Evolutionary conservation across 192 early-diverging fungal genomes (phyloP), one percentile per base, ranked within the genome.

Genomic region (Coemansia sp.): DNA sequence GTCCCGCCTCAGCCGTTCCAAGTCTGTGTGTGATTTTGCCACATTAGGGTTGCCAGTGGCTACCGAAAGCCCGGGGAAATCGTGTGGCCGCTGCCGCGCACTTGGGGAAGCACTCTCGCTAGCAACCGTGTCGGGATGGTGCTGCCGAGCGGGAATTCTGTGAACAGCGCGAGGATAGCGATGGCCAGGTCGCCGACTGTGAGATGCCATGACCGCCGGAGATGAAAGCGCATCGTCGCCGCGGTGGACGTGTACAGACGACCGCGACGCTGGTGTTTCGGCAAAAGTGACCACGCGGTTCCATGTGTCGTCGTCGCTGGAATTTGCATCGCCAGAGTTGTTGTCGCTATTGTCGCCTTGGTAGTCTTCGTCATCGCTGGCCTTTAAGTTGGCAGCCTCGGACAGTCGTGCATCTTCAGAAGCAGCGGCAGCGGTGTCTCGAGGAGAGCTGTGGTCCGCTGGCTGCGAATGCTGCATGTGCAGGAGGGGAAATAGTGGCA

Each of bases 221-320:
- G 43, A 9, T n/a, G 46, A 24, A 20, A 20, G n/a, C 30, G 62
- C 45, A 18, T 16, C 34, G 15, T 36, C 57, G 15, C 33, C 35
- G 2, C 34, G 30, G 16, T 59, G 35, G 11, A 30, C n/a, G 43
- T 60, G 66, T 41, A 26, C 6, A n/a, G 18, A 60, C 18, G 45
- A 57, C 53, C 48, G 57, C 36, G 45, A 61, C 23, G 53, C 56
- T 10, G 69, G 55, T 15, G 68, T 35, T 12, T 76, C 79, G 38
- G 65, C 69, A 62, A 82, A 82, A 3, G 73, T 82, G 20, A 82
- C 79, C 2, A 82, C 68, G 12, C 67, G 73, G 21, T 68, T 69
- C 73, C 61, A 60, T 21, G 26, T 61, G 43, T 82, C 65, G 7
- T 64, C 56, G 30, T 71, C 60, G 39, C 57, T 26, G 11, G 24